These are phyloP conservation scores for Fusarium pseudograminearum DNA, from an alignment of 2,329 filamentous ascomycete species.

Conservation along the genomic window DNA sequence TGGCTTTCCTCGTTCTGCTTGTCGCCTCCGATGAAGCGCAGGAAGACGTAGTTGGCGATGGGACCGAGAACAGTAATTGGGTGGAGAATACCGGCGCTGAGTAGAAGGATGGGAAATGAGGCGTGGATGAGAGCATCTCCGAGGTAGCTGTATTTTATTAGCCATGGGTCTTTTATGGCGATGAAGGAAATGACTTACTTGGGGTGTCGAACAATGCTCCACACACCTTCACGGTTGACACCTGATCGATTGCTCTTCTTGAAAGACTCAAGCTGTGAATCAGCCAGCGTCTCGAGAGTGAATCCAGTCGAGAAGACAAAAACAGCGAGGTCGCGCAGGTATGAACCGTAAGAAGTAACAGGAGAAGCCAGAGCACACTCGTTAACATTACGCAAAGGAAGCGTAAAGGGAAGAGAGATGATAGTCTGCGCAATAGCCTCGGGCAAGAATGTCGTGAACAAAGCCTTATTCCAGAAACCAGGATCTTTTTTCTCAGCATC, in stretches of 20 bases:
- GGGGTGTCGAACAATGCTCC: constrained; percentile 30
- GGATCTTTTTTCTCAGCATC: constrained; percentile 1
- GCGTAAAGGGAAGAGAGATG: constrained; percentile 18
- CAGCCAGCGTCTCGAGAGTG: constrained; percentile 4
- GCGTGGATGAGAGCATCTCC: constrained; percentile 10
- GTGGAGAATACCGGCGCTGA: constrained; percentile 8
- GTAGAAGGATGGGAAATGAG: constrained; percentile 19
- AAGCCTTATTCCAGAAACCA: constrained; percentile 10
- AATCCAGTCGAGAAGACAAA: constrained; percentile 18
- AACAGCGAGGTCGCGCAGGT: neutral
- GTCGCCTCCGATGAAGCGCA: constrained; percentile 17
- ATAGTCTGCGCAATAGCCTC: constrained; percentile 24
- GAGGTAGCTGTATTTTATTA: constrained; percentile 1
- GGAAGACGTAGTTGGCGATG: constrained; percentile 19
- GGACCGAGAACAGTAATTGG: constrained; percentile 4
- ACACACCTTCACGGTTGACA: constrained; percentile 14
- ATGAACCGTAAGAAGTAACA: neutral
- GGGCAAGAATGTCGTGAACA: constrained; percentile 9
- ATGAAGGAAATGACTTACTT: neutral
- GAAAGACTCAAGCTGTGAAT: constrained; percentile 16
- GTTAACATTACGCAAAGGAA: constrained; percentile 11
- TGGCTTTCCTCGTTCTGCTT: constrained; percentile 18
- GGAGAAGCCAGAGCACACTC: constrained; percentile 15
- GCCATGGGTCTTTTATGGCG: fast-evolving
- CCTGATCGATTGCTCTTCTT: constrained; percentile 2